Percentiles rank a stretch among this genome's conserved stretches.
Evolutionary conservation across 2,329 filamentous ascomycete species (phyloP).

Genomic region (Alternaria brassicae): DNA sequence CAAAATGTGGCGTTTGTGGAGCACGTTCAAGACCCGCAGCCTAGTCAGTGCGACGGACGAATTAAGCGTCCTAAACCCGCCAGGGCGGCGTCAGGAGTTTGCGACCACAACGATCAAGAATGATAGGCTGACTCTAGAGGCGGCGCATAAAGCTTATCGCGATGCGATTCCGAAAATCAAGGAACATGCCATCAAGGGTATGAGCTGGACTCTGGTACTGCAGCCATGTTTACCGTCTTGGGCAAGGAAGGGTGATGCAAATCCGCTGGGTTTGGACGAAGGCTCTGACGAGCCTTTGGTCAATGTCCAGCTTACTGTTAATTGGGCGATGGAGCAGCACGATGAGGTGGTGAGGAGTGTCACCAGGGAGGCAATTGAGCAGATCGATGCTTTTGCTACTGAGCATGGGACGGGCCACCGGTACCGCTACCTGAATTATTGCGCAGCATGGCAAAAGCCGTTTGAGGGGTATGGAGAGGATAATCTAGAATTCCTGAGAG

Average conservation of each 20-base stretch:
- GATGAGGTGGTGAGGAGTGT: constrained; percentile 38
- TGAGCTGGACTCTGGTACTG: constrained; percentile 45
- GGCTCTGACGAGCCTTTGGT: constrained; percentile 38
- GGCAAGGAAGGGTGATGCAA: constrained; percentile 22
- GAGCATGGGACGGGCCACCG: constrained; percentile 22
- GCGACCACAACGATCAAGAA: constrained; percentile 50
- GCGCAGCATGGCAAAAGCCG: constrained; percentile 48
- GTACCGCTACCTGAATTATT: constrained; percentile 48
- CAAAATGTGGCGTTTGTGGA: constrained; percentile 46
- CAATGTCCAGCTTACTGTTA: constrained; percentile 45
- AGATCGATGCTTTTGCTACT: constrained; percentile 43
- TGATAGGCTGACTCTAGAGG: constrained; percentile 39
- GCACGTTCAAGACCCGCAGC: constrained; percentile 42
- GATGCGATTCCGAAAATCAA: constrained; percentile 36
- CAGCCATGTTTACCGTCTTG: constrained; percentile 27
- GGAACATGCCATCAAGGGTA: constrained; percentile 29
- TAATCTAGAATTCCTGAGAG: constrained; percentile 34
- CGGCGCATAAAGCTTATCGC: constrained; percentile 36
- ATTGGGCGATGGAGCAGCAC: constrained; percentile 39
- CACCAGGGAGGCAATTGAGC: constrained; percentile 36
- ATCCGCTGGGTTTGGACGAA: constrained; percentile 20
- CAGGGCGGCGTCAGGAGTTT: constrained; percentile 37
- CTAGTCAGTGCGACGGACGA: constrained; percentile 47
- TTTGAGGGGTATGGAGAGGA: constrained; percentile 43
- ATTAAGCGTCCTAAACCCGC: constrained; percentile 29